Evolutionary conservation across 768 basidiomycete genomes (phyloP).

Genomic region (Chalciporus sphaerocephalus): DNA sequence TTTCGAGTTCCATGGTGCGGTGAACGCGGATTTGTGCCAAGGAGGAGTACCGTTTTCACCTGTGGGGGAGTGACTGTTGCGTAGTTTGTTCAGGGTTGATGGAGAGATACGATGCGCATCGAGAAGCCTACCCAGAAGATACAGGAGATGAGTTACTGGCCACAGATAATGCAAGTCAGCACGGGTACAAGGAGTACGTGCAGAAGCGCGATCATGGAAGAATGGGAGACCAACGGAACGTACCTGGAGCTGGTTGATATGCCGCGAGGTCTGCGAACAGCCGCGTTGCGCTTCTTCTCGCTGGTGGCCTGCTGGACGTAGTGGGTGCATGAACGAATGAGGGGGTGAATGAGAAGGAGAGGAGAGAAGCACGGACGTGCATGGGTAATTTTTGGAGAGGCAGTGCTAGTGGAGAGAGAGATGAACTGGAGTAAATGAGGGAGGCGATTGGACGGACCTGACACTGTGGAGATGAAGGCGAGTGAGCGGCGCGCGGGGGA

Average conservation of each 20-base stretch:
- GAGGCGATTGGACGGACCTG: conserved; percentile 46
- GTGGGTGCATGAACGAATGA: conserved; percentile 45
- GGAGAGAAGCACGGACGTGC: conserved; percentile 63
- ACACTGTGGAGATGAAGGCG: conserved; percentile 43
- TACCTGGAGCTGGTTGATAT: conserved; percentile 50
- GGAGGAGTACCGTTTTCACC: conserved; percentile 24
- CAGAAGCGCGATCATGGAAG: conserved; percentile 8
- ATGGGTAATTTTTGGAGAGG: conserved; percentile 81
- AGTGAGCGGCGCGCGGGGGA: conserved; percentile 6
- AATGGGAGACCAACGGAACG: neutral
- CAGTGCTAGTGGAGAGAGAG: conserved; percentile 57
- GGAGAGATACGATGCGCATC: conserved; percentile 23
- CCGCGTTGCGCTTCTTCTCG: conserved; percentile 70
- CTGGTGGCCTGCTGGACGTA: conserved; percentile 80
- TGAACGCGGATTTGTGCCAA: conserved; percentile 25
- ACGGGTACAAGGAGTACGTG: conserved; percentile 25
- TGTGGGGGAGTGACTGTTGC: conserved; percentile 28
- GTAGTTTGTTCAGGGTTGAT: conserved; percentile 24
- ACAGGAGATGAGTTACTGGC: conserved; percentile 25
- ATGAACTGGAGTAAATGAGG: conserved; percentile 6
- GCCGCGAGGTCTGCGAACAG: conserved; percentile 62
- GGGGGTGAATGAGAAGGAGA: conserved; percentile 17
- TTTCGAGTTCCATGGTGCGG: conserved; percentile 29
- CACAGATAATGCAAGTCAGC: conserved; percentile 17
- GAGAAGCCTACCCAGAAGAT: conserved; percentile 40